Evolutionary conservation across 2,329 filamentous ascomycete genomes (phyloP), one percentile per base, ranked within the genome.

Genomic region (Cordyceps cateniannulata): DNA sequence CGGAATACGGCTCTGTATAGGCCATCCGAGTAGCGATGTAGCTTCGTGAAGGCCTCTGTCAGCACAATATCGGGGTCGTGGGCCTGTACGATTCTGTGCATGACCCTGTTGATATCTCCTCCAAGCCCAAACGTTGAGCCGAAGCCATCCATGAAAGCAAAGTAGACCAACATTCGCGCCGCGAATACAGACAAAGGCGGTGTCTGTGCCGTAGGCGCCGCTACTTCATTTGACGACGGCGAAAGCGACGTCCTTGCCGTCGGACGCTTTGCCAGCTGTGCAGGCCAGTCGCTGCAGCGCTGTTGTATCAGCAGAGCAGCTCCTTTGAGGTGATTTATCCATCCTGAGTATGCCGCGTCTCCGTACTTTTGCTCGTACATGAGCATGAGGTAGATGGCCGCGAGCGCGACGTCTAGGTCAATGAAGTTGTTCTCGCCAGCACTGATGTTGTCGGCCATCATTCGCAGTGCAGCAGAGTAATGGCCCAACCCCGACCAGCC

Each of bases 321-420:
- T 1, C 72, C 72, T 20, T 66, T 66, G 4, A 74, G 66, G 54
- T 75, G 72, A 22, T 72, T 71, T 2, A 66, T 59, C 38, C 71
- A 63, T 1, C 71, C 71, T 8, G 63, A 66, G 22, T 71, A 71
- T 12, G 62, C 64, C 1, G 67, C 66, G 18, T 75, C 73, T n/a
- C 72, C 72, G 40, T 70, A 73, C 38, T 73, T 72, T 59, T 75
- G 72, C 63, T 75, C 73, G 40, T 74, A 75, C 2, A 72, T 48
- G 1, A 75, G 66, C 71, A 75, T 74, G 10, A 75, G 62, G 63
- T 71, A 74, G 9, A 74, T 57, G 0, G 68, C 67, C 3, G 72
- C 70, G 8, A 69, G 65, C 18, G 73, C 67, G 0, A 66, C 65
- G 49, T 73, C 71, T 5, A 73, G 63, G 40, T 74, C 69, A 5